Percentiles rank a stretch among this genome's conserved stretches.
phyloP scores from a whole-genome alignment of 1,284 basidiomycete species.

The Papiliotrema terrestris region DNA sequence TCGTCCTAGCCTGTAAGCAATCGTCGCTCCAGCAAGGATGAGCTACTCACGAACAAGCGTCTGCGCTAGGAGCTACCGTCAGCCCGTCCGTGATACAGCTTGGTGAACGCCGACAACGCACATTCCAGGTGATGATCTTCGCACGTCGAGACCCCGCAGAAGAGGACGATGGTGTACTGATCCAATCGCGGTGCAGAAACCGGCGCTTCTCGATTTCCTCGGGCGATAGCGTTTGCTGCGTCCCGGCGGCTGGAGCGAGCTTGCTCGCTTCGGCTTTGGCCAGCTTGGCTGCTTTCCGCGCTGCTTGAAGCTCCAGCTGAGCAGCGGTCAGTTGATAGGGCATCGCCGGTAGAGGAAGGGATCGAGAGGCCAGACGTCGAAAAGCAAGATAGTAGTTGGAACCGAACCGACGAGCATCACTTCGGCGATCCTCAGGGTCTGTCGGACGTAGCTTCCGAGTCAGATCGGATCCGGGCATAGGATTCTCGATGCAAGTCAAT shows the following conservation, averaged over 20 bases:
- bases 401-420: no score
- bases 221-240: slow-evolving; percentile 4
- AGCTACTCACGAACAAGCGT: slow-evolving; percentile 46
- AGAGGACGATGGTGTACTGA: slow-evolving; percentile 56
- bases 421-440: no score
- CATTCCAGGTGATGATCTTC: slow-evolving; percentile 59
- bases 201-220: slow-evolving; percentile 23
- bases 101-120: slow-evolving; percentile 46
- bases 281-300: slow-evolving; percentile 40
- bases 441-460: no score
- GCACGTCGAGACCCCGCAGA: slow-evolving; percentile 58
- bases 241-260: slow-evolving; percentile 6
- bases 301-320: slow-evolving; percentile 39
- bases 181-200: slow-evolving; percentile 41
- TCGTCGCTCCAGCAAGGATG: background rate
- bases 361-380: no score
- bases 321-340: slow-evolving; percentile 32
- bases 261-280: slow-evolving; percentile 30
- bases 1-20: slow-evolving; percentile 56
- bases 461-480: no score
- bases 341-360: background rate
- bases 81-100: background rate
- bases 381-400: no score
- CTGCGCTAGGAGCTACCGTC: slow-evolving; percentile 54
- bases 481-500: no score